Evolutionary conservation across 345 rosid genomes (phyloP).

Genomic region (Eucalyptus polybractea): DNA sequence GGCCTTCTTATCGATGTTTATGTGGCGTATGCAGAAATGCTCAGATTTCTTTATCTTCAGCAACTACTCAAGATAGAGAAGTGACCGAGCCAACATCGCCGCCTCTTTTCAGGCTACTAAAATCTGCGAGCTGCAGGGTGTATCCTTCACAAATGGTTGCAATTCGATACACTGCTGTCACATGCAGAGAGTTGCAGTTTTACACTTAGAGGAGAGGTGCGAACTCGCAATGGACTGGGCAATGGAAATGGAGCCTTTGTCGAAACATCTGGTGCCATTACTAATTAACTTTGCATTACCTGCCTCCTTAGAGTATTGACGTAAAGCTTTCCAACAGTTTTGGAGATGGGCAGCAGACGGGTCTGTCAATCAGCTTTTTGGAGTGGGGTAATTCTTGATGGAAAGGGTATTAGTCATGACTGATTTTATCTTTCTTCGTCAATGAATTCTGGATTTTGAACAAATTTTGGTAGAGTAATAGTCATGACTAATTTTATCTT

Average conservation of each 20-base stretch:
- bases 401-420: no score
- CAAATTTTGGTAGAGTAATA: no score
- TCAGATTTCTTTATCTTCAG: conserved; percentile 50
- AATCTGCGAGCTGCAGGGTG: neutral
- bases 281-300: neutral
- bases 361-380: no score
- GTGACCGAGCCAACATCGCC: conserved; percentile 73
- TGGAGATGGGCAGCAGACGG: no score
- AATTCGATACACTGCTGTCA: neutral
- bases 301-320: neutral
- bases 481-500: no score
- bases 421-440: no score
- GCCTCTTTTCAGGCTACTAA: conserved; percentile 79
- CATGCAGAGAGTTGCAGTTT: conserved; percentile 78
- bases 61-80: conserved; percentile 55
- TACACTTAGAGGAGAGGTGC: conserved; percentile 90
- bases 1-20: neutral
- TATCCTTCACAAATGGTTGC: no score
- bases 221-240: conserved; percentile 92
- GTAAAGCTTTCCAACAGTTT: neutral
- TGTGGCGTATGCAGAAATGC: conserved; percentile 36
- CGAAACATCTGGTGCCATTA: conserved; percentile 49
- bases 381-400: no score
- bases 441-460: no score
- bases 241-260: conserved; percentile 67